Percentiles rank a stretch among this genome's conserved stretches.
phyloP scores from a whole-genome alignment of 2,329 filamentous ascomycete species.

The Stagonosporopsis vannaccii region DNA sequence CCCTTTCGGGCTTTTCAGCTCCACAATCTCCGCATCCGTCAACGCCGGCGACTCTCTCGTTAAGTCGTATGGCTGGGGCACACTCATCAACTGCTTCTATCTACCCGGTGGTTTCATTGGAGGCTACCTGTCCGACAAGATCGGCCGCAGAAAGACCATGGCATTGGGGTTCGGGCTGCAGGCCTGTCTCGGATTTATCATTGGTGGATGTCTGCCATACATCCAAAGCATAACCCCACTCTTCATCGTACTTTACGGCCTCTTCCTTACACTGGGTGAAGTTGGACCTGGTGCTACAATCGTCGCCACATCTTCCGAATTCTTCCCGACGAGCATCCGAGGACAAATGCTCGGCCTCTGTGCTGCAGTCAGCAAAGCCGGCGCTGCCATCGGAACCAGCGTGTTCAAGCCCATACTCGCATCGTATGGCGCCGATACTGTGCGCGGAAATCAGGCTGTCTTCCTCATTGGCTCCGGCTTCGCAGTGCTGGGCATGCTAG shows the following conservation, averaged over 20 bases:
- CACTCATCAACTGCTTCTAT: conserved; percentile 33
- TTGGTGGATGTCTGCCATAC: conserved; percentile 32
- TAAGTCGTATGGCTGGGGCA: conserved; percentile 34
- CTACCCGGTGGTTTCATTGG: conserved; percentile 38
- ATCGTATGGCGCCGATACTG: conserved; percentile 29
- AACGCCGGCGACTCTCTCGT: conserved; percentile 30
- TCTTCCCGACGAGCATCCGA: conserved; percentile 36
- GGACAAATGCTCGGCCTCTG: conserved; percentile 38
- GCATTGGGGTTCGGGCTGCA: conserved; percentile 34
- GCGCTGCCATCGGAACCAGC: conserved; percentile 35
- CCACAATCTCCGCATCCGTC: conserved; percentile 54
- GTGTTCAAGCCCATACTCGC: conserved; percentile 37
- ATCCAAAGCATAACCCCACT: conserved; percentile 43
- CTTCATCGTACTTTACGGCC: conserved; percentile 38
- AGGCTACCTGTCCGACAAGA: conserved; percentile 36
- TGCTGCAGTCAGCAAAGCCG: conserved; percentile 34
- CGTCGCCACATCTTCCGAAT: conserved; percentile 32
- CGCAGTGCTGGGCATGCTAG: conserved; percentile 31
- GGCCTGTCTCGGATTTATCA: conserved; percentile 34
- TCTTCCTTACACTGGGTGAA: conserved; percentile 38
- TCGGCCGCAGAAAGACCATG: conserved; percentile 36
- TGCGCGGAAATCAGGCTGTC: conserved; percentile 33
- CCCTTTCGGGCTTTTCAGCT: conserved; percentile 63
- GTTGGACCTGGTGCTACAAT: conserved; percentile 30
- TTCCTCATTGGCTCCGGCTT: conserved; percentile 38